Base-by-base conservation (phyloP, 139 green algal genomes). In the Chlamydomonas schloesseri region DNA sequence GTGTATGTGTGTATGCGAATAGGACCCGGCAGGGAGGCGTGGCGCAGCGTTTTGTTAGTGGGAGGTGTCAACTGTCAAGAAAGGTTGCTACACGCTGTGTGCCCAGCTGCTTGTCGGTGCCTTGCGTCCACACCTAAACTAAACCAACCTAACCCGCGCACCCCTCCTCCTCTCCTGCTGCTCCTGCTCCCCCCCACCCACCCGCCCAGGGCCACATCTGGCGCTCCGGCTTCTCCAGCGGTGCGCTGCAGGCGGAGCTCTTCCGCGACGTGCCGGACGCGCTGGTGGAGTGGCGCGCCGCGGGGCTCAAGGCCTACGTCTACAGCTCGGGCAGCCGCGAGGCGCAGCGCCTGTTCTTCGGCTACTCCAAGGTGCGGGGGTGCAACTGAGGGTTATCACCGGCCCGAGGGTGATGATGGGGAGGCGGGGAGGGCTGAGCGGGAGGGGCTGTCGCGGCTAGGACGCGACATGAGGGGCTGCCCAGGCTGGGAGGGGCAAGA, bases 271-370 rank as follows among this genome's bases (percentile, higher is more conserved):
- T 98, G 34, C 93, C 94, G 6, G 90, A 94, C 31, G 94, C 92
- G 36, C 90, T 99, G 74, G 88, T 87, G 28, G 86, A 92, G 73
- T 98, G 95, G 94, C 82, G 90, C n/a, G 64, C 42, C 37, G 50
- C 71, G 28, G 96, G 96, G 73, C 87, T 98, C 80, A 98, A 98
- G 84, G 95, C 89, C 0, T 99, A 99, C 94, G 99, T 99, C 91
- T 99, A 99, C 92, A 97, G 92, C 65, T 97, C 91, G 62, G 97
- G 97, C 65, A 95, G 90, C 53, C 82, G 96, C 1, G 84, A 93
- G 70, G 94, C 94, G 47, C 94, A 96, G 92, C 75, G 89, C 21
- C 68, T 94, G 57, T 91, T 96, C 50, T 96, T 96, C 53, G 91
- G 79, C 0, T 73, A 94, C 90, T 83, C 80, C 23, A 28, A 74